Conservation (phyloP, 108 stramenopile genomes). For the Cyclotella baltica region DNA sequence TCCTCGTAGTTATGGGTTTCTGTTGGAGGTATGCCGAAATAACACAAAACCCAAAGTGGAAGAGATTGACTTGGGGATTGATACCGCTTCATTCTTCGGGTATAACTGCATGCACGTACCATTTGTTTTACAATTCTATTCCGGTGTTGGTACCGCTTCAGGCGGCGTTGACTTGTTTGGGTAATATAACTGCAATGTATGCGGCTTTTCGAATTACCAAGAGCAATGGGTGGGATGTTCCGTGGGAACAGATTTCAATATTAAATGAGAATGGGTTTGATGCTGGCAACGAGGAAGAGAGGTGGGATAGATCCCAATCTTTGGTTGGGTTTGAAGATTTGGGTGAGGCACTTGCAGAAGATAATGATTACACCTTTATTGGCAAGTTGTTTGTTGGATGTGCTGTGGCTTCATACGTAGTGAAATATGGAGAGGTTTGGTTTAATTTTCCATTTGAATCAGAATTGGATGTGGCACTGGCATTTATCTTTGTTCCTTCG, state of each 20-base stretch:
- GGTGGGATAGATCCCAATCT: conserved; percentile 51
- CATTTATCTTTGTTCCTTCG: conserved; percentile 72
- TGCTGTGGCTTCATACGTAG: conserved; percentile 73
- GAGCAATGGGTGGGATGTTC: conserved; percentile 75
- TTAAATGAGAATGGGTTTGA: background rate
- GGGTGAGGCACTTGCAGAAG: conserved; percentile 68
- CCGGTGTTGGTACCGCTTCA: conserved; percentile 88
- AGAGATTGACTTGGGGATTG: conserved; percentile 93
- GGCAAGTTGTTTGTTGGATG: conserved; percentile 80
- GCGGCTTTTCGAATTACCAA: conserved; percentile 79
- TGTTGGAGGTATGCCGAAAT: conserved; percentile 84
- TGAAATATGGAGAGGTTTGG: conserved; percentile 84
- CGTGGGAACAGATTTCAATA: conserved; percentile 32
- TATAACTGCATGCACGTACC: conserved; percentile 93
- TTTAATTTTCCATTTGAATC: conserved; percentile 81
- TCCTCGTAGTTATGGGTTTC: conserved; percentile 92
- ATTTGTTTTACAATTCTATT: conserved; percentile 91
- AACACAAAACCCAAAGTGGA: conserved; percentile 79
- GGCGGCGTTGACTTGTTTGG: conserved; percentile 80
- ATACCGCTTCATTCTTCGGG: conserved; percentile 90
- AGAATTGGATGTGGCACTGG: conserved; percentile 61
- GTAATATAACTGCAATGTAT: conserved; percentile 82
- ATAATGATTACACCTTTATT: conserved; percentile 82
- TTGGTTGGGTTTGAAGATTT: conserved; percentile 85
- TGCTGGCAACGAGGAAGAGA: background rate